Conservation (phyloP, 208 protist genomes). For the Crithidia acanthocephali region DNA sequence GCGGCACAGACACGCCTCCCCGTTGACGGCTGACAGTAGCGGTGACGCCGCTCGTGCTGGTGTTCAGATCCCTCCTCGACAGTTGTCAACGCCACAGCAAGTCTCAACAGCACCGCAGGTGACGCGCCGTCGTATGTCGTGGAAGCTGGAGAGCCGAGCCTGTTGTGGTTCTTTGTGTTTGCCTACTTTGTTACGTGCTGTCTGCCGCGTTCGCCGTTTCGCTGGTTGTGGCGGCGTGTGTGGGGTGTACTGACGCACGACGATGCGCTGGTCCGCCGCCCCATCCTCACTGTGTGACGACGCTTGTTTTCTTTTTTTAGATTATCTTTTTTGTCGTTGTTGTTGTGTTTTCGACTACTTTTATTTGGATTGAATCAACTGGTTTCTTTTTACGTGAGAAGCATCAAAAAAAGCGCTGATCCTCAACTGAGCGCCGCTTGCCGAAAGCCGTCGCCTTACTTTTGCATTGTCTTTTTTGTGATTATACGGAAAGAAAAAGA, state of each 20-base stretch:
- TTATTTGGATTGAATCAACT: no score
- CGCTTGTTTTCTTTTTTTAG: background rate
- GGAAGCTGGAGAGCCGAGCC: constrained; percentile 8
- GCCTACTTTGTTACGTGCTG: constrained; percentile 45
- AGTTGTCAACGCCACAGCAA: background rate
- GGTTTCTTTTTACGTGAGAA: no score
- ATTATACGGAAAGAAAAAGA: no score
- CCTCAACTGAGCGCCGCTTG: no score
- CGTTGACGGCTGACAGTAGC: no score
- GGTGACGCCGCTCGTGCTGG: background rate
- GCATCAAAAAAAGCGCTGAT: no score
- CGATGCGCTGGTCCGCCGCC: constrained; percentile 60
- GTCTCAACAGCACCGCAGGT: background rate
- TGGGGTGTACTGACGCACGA: constrained; percentile 61
- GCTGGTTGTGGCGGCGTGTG: constrained; percentile 46
- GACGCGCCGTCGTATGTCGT: no score
- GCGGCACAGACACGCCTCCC: background rate
- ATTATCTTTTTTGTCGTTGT: no score
- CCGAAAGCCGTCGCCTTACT: no score
- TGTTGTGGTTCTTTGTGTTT: constrained; percentile 46
- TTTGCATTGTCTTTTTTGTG: no score
- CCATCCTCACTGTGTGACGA: constrained; percentile 52
- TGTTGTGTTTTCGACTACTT: no score
- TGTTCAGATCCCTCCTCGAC: background rate
- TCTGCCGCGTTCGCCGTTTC: constrained; percentile 49